These are phyloP conservation scores for Penicillium vulpinum DNA, from an alignment of 2,329 filamentous ascomycete species.

Conservation along the genomic window DNA sequence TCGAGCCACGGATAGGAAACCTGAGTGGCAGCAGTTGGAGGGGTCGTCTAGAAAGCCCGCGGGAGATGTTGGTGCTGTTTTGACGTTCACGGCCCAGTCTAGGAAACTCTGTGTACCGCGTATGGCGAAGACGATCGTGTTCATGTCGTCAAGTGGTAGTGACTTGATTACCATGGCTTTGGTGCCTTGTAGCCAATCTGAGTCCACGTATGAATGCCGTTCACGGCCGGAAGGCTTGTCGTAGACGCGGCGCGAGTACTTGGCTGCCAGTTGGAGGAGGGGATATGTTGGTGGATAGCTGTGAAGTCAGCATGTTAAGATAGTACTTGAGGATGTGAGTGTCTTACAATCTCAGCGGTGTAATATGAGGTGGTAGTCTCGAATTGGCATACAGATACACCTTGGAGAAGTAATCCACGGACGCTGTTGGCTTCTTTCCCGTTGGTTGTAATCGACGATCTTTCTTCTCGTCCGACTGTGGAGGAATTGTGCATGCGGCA, in stretches of 20 bases:
- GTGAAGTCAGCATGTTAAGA: background rate
- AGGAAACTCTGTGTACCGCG: slow-evolving; percentile 76
- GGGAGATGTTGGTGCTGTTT: slow-evolving; percentile 66
- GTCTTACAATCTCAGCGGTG: slow-evolving; percentile 65
- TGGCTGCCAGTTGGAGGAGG: slow-evolving; percentile 74
- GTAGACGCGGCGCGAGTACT: slow-evolving; percentile 76
- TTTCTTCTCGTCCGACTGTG: slow-evolving; percentile 4
- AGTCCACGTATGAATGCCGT: slow-evolving; percentile 66
- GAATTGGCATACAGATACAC: slow-evolving; percentile 79
- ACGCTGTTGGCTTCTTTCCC: slow-evolving; percentile 6
- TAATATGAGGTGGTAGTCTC: slow-evolving; percentile 65
- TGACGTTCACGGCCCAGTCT: slow-evolving; percentile 84
- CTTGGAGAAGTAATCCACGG: slow-evolving; percentile 67
- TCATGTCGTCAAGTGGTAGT: slow-evolving; percentile 72
- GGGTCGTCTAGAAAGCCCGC: slow-evolving; percentile 72
- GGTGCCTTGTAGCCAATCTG: slow-evolving; percentile 71
- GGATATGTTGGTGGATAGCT: slow-evolving; percentile 75
- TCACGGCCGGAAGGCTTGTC: slow-evolving; percentile 63
- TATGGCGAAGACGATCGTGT: slow-evolving; percentile 80
- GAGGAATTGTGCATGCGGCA: slow-evolving; percentile 14
- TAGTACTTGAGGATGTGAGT: background rate
- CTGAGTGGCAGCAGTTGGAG: slow-evolving; percentile 75
- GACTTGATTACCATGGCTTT: slow-evolving; percentile 86
- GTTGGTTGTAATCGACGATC: slow-evolving; percentile 1
- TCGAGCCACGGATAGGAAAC: slow-evolving; percentile 73